Evolutionary conservation across 2,329 filamentous ascomycete species (phyloP).

Genomic region (Nigrospora oryzae): DNA sequence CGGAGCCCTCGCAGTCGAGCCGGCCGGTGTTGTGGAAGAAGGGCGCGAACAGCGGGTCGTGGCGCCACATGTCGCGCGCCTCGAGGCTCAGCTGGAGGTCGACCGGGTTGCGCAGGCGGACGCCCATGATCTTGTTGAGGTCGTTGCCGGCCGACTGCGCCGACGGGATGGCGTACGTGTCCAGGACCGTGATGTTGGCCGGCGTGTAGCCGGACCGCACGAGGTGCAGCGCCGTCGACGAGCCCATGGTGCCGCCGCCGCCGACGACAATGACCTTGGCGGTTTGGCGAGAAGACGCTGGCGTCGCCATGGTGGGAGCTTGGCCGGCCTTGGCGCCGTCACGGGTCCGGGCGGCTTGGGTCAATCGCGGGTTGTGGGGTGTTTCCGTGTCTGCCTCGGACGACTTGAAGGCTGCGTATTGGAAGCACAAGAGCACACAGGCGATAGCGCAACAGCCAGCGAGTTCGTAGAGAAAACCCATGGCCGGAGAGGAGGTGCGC

Average conservation of each 20-base stretch:
- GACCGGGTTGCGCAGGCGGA: slow-evolving; percentile 21
- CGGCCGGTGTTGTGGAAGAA: slow-evolving; percentile 35
- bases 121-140: slow-evolving; percentile 37
- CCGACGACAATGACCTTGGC: slow-evolving; percentile 30
- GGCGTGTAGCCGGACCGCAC: slow-evolving; percentile 30
- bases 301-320: no score
- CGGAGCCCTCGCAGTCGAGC: slow-evolving; percentile 23
- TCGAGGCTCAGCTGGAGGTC: slow-evolving; percentile 23
- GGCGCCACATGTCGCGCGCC: slow-evolving; percentile 28
- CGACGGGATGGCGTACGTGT: slow-evolving; percentile 35
- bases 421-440: not conserved
- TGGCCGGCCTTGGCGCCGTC: no score
- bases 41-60: slow-evolving; percentile 32
- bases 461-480: not conserved
- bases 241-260: slow-evolving; percentile 37
- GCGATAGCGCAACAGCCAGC: not conserved
- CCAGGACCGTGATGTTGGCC: slow-evolving; percentile 34
- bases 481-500: no score
- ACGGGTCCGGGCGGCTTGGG: no score
- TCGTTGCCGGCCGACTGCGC: slow-evolving; percentile 36
- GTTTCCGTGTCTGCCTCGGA: no score
- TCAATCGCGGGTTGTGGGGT: no score
- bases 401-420: not conserved
- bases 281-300: slow-evolving; percentile 9
- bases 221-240: slow-evolving; percentile 37